A percentile compares a stretch with the other conserved stretches of the same genome.
Evolutionary conservation across 192 early-diverging fungal species (phyloP).

Genomic region (Rhizophagus sp.): DNA sequence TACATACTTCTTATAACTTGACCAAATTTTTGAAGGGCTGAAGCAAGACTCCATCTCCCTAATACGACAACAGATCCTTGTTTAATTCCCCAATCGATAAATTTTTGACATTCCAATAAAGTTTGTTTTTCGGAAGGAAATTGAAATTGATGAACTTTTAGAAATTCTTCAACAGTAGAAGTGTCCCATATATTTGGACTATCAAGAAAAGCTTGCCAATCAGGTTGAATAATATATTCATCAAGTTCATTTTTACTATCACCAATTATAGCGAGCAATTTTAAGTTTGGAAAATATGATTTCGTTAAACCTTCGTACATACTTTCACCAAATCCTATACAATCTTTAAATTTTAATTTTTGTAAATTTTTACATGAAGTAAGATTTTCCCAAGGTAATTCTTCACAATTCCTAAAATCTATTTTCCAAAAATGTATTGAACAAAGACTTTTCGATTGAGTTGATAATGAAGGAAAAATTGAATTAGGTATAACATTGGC

Average conservation of each 20-base stretch:
- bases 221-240: slow-evolving; percentile 5
- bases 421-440: not conserved
- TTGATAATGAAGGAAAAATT: not conserved
- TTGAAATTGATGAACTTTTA: not conserved
- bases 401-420: not conserved
- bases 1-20: not conserved
- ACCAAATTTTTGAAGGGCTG: not conserved
- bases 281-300: not conserved
- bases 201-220: not conserved
- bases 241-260: not conserved
- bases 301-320: not conserved
- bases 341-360: slow-evolving; percentile 21
- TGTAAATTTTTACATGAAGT: not conserved
- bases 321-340: slow-evolving; percentile 3
- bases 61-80: slow-evolving; percentile 1
- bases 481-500: not conserved
- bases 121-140: not conserved
- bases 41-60: not conserved
- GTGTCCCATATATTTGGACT: not conserved
- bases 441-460: not conserved
- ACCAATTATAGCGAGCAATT: slow-evolving; percentile 11
- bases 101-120: not conserved
- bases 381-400: not conserved
- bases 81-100: slow-evolving; percentile 19
- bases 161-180: not conserved